Conservation (phyloP, 169 alveolate genomes). For the Cyclospora cayetanensis region DNA sequence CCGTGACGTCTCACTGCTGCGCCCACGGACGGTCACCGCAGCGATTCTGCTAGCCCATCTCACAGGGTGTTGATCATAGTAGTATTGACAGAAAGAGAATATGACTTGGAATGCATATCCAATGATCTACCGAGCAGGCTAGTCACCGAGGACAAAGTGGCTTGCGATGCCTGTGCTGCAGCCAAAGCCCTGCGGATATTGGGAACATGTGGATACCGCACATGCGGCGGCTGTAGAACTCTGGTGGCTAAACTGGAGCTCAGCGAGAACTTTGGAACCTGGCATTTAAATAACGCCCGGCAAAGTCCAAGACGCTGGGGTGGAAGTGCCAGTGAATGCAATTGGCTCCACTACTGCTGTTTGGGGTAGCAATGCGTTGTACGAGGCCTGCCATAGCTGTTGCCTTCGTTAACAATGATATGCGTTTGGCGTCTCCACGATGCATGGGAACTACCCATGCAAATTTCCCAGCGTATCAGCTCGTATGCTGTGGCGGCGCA, state of each 20-base stretch:
- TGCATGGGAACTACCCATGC: conserved; percentile 34
- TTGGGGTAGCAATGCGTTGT: no score
- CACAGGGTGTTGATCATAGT: conserved; percentile 1
- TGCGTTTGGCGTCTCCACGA: not conserved
- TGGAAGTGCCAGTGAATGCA: conserved; percentile 2
- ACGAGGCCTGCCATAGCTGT: not conserved
- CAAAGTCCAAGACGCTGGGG: not conserved
- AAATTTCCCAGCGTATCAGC: not conserved
- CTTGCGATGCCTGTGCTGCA: not conserved
- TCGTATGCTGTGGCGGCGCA: not conserved
- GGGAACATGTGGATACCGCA: not conserved
- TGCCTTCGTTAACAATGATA: not conserved
- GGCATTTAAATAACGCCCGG: not conserved
- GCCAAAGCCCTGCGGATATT: not conserved
- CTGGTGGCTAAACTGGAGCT: not conserved
- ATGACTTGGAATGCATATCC: not conserved
- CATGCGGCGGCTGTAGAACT: conserved; percentile 3
- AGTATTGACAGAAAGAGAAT: not conserved
- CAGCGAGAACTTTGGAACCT: not conserved
- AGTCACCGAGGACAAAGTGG: not conserved
- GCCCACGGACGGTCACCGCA: conserved; percentile 11
- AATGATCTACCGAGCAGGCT: not conserved
- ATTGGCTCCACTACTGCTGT: not conserved
- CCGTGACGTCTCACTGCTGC: not conserved
- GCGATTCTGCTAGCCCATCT: conserved; percentile 1